These are phyloP conservation scores for Ceratocystis diversiconidia DNA, from an alignment of 2,329 filamentous ascomycete species.

Conservation along the genomic window DNA sequence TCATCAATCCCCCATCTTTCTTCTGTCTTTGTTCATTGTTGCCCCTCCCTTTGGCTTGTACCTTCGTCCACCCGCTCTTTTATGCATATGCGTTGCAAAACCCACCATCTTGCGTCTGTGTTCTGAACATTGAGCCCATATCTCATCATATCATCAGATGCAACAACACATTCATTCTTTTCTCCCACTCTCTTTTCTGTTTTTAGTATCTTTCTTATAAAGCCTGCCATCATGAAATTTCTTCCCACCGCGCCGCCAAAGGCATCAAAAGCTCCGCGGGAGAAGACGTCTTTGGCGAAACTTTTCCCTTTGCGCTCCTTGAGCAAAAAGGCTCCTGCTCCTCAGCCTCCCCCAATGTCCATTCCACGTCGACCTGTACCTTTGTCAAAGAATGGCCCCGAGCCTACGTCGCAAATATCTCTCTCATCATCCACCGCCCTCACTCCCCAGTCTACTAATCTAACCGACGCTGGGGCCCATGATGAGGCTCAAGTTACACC, in stretches of 20 bases:
- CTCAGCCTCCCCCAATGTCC: constrained; percentile 23
- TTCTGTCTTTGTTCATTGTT: constrained; percentile 34
- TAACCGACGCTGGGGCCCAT: background rate
- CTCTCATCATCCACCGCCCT: constrained; percentile 17
- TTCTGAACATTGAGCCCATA: background rate
- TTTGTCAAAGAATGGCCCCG: constrained; percentile 10
- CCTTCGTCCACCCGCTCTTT: background rate
- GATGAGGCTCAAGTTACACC: background rate
- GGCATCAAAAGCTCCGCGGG: constrained; percentile 18
- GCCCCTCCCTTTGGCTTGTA: too few relatives aligned
- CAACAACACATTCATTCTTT: constrained; percentile 25
- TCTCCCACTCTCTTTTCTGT: constrained; percentile 30
- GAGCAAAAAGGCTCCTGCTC: constrained; percentile 16
- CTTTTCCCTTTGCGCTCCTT: constrained; percentile 21
- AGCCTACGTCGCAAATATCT: background rate
- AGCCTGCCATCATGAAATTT: constrained; percentile 19
- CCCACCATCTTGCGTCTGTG: background rate
- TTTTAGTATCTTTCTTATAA: constrained; percentile 1
- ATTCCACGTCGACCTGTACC: constrained; percentile 28
- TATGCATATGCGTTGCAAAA: background rate
- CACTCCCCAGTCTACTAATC: background rate
- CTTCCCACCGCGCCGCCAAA: constrained; percentile 12
- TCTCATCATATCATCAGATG: background rate
- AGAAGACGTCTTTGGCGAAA: constrained; percentile 19
- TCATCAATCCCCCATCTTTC: constrained; percentile 24